Percentiles rank a stretch among this genome's conserved stretches.
phyloP scores from a whole-genome alignment of 306 rosid species.

The Herpetospermum pedunculosum region DNA sequence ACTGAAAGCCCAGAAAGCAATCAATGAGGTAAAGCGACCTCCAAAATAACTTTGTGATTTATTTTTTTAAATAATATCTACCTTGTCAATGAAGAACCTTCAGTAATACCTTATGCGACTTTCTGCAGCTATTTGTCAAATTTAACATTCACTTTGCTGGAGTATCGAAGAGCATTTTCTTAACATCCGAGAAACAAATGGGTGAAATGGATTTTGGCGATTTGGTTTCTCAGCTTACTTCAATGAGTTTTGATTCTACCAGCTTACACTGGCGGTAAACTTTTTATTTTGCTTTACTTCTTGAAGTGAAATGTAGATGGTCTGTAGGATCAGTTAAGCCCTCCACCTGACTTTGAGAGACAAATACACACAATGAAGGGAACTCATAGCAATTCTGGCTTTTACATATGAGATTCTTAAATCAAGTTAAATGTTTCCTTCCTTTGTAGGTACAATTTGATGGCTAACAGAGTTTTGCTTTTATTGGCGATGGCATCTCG shows the following conservation, averaged over 20 bases:
- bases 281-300: not conserved
- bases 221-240: conserved; percentile 79
- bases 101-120: conserved; percentile 16
- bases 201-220: conserved; percentile 49
- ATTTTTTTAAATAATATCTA: conserved; percentile 2
- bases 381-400: not conserved
- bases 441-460: conserved; percentile 73
- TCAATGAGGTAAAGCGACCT: conserved; percentile 66
- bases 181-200: conserved; percentile 35
- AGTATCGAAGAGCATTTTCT: conserved; percentile 82
- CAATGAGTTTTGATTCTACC: conserved; percentile 85
- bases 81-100: not conserved
- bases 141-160: conserved; percentile 97
- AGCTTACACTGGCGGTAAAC: conserved; percentile 96
- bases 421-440: not conserved
- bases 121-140: conserved; percentile 90
- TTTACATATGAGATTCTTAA: not conserved
- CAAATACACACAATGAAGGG: not conserved
- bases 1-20: conserved; percentile 89
- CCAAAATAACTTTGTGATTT: conserved; percentile 15
- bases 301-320: not conserved
- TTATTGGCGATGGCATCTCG: conserved; percentile 87
- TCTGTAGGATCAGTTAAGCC: not conserved
- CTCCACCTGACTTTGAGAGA: not conserved
- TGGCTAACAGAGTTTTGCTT: conserved; percentile 93